Conservation (phyloP, 2,329 filamentous ascomycete genomes). For the Chrysoporthe austroafricana region DNA sequence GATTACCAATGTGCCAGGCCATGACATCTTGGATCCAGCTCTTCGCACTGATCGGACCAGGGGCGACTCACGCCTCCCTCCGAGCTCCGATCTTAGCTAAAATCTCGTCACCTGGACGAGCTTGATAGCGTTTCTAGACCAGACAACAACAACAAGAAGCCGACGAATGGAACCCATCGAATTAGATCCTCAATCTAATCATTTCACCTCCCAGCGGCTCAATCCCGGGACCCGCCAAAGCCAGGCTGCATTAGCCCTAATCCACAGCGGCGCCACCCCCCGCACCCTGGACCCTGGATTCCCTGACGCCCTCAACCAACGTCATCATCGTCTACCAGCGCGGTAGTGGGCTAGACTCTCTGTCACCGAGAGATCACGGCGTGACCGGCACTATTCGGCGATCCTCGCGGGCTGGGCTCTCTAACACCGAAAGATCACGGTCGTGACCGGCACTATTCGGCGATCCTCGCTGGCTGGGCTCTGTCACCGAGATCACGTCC, state of each 20-base stretch:
- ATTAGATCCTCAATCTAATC: neutral
- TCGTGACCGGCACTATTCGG: too few species aligned
- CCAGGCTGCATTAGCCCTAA: neutral
- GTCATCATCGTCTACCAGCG: neutral
- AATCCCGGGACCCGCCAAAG: neutral
- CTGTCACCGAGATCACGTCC: neutral
- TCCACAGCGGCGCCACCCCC: neutral
- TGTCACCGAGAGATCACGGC: too few species aligned
- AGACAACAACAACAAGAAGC: neutral
- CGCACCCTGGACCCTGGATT: neutral
- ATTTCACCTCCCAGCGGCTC: neutral
- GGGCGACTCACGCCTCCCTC: too few species aligned
- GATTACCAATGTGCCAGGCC: neutral
- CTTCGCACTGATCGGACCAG: neutral
- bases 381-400: too few species aligned
- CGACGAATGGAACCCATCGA: neutral
- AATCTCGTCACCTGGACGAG: too few species aligned
- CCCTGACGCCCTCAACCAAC: neutral
- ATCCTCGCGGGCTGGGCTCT: too few species aligned
- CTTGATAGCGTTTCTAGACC: too few species aligned
- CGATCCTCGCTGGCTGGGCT: constrained; percentile 2
- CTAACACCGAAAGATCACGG: too few species aligned
- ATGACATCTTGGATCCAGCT: neutral
- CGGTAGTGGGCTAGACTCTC: neutral
- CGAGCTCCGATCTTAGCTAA: too few species aligned